phyloP scores from a whole-genome alignment of 2,329 filamentous ascomycete genomes.

The Monilinia aucupariae region DNA sequence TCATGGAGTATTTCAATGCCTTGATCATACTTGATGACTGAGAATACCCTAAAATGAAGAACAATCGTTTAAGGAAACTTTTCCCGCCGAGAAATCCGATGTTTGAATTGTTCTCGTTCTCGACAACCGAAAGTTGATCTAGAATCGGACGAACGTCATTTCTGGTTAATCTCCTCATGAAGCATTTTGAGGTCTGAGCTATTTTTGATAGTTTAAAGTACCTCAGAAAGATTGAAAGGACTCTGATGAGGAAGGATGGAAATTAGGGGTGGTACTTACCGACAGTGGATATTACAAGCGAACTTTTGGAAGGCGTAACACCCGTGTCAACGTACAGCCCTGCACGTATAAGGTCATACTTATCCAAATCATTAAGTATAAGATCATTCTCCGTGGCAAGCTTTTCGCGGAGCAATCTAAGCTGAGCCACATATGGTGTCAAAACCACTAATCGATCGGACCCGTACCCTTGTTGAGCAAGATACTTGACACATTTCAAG shows the following conservation, averaged over 20 bases:
- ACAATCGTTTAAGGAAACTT: no score
- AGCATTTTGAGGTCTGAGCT: background rate
- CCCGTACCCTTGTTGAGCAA: constrained; percentile 66
- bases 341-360: constrained; percentile 54
- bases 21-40: background rate
- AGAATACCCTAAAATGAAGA: background rate
- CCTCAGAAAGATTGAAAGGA: background rate
- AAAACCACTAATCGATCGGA: constrained; percentile 61
- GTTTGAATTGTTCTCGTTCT: background rate
- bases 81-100: background rate
- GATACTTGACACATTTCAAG: constrained; percentile 57
- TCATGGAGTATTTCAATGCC: background rate
- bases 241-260: background rate
- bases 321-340: constrained; percentile 50
- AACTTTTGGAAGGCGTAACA: constrained; percentile 47
- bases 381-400: constrained; percentile 56
- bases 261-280: constrained; percentile 42
- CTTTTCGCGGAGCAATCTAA: constrained; percentile 50
- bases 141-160: background rate
- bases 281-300: constrained; percentile 61
- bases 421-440: constrained; percentile 67
- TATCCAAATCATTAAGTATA: constrained; percentile 63
- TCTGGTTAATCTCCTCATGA: background rate
- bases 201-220: background rate
- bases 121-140: background rate